Evolutionary conservation across 331 rosid species (phyloP).

Genomic region (Prunus yedoensis): DNA sequence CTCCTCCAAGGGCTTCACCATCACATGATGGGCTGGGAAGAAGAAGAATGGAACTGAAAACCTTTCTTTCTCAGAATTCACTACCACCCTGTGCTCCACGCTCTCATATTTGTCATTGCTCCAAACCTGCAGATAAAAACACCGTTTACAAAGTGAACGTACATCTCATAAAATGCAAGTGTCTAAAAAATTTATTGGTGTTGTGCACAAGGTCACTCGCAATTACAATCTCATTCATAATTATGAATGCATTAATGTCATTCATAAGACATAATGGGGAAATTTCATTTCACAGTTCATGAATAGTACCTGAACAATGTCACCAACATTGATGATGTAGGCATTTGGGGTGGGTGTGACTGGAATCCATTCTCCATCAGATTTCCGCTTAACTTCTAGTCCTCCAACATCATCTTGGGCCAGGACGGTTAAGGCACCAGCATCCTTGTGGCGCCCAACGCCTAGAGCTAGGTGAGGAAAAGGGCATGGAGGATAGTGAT

Average conservation of each 20-base stretch:
- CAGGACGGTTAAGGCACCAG: conserved; percentile 67
- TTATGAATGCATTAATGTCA: not conserved
- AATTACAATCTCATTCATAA: not conserved
- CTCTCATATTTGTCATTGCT: conserved; percentile 82
- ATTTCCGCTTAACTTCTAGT: conserved; percentile 59
- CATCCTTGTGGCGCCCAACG: conserved; percentile 82
- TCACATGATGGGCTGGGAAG: conserved; percentile 49
- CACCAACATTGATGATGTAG: conserved; percentile 66
- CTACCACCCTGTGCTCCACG: conserved; percentile 86
- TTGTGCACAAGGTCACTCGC: not conserved
- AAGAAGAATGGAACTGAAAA: conserved; percentile 77
- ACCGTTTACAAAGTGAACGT: not conserved
- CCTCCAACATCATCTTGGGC: conserved; percentile 76
- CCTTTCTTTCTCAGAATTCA: conserved; percentile 64
- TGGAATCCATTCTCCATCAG: conserved; percentile 72
- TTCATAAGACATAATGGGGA: not conserved
- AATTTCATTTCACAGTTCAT: not conserved
- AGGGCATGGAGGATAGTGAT: conserved; percentile 76
- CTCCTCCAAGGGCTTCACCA: conserved; percentile 73
- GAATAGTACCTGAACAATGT: conserved; percentile 58
- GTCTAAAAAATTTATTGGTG: too few species aligned
- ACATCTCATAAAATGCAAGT: not conserved
- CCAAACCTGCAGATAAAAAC: conserved; percentile 60
- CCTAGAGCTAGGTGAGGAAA: conserved; percentile 76
- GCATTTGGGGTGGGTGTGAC: conserved; percentile 65